These are phyloP conservation scores for Penicillium polonicum DNA, from an alignment of 2,329 filamentous ascomycete species.

Conservation along the genomic window DNA sequence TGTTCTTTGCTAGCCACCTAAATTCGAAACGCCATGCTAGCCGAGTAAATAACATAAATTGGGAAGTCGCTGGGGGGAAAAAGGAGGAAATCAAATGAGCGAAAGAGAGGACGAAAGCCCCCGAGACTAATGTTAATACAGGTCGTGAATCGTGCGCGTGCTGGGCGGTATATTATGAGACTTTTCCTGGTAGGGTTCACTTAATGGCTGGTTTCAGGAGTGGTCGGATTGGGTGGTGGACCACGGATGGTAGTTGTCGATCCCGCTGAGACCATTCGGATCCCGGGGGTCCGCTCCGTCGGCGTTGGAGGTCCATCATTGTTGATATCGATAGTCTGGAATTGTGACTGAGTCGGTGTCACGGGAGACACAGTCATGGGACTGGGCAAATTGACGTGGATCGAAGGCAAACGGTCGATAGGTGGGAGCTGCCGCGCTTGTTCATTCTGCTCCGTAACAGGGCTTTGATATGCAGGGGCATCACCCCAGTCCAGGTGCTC, in stretches of 20 bases:
- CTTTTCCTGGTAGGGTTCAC: background rate
- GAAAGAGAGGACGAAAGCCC: conserved; percentile 8
- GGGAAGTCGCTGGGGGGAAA: background rate
- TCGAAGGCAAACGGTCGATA: conserved; percentile 30
- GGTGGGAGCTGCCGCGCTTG: conserved; percentile 18
- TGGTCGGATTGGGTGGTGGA: conserved; percentile 8
- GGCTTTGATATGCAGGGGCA: conserved; percentile 42
- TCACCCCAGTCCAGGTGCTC: conserved; percentile 46
- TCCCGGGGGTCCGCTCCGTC: background rate
- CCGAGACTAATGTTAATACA: conserved; percentile 19
- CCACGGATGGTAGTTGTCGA: background rate
- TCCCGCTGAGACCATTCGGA: conserved; percentile 3
- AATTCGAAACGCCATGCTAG: conserved; percentile 29
- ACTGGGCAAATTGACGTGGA: conserved; percentile 34
- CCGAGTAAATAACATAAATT: conserved; percentile 11
- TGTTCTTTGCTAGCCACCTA: background rate
- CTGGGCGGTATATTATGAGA: conserved; percentile 1
- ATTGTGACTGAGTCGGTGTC: conserved; percentile 22
- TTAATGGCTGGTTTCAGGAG: background rate
- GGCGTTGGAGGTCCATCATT: conserved; percentile 8
- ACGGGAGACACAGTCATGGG: conserved; percentile 27
- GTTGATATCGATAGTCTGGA: conserved; percentile 1
- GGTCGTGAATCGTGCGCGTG: conserved; percentile 25
- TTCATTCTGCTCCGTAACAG: conserved; percentile 18
- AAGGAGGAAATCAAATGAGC: conserved; percentile 10